Evolutionary conservation across 257 asterid genomes (phyloP).

Genomic region (Eustoma russellianum): DNA sequence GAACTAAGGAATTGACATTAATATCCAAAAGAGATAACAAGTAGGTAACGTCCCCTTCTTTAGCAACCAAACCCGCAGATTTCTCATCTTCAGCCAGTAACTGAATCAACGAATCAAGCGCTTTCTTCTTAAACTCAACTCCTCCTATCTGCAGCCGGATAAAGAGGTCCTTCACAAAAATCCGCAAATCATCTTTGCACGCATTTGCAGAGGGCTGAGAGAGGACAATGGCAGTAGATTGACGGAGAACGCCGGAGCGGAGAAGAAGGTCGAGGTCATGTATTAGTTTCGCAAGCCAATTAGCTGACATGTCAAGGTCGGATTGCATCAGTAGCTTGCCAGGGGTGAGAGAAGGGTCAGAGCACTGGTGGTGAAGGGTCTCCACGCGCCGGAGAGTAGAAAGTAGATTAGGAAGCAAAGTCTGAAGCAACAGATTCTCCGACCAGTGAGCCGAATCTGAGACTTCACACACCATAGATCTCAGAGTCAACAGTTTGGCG

Average conservation of each 20-base stretch:
- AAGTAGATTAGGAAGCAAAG: conserved; percentile 46
- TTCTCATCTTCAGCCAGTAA: conserved; percentile 51
- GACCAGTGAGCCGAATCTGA: conserved; percentile 70
- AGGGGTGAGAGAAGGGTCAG: conserved; percentile 31
- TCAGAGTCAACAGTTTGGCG: conserved; percentile 43
- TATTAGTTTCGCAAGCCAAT: conserved; percentile 62
- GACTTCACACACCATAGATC: conserved; percentile 40
- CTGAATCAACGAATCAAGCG: conserved; percentile 57
- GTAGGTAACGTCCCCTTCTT: conserved; percentile 45
- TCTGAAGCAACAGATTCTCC: conserved; percentile 46
- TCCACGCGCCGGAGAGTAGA: conserved; percentile 55
- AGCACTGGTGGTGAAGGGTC: conserved; percentile 41
- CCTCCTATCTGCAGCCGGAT: conserved; percentile 92
- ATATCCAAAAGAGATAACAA: conserved; percentile 54
- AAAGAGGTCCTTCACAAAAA: conserved; percentile 64
- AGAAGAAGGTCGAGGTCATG: conserved; percentile 68
- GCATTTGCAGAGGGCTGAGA: conserved; percentile 55
- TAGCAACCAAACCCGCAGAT: conserved; percentile 47
- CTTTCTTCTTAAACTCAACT: conserved; percentile 64
- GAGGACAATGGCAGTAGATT: conserved; percentile 85
- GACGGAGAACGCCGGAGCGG: conserved; percentile 84
- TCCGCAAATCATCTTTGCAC: conserved; percentile 43
- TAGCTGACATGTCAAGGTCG: conserved; percentile 89
- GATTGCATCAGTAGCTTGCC: conserved; percentile 96
- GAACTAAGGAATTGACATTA: conserved; percentile 26